A percentile compares a stretch with the other conserved stretches of the same genome.
These are phyloP conservation scores for Colletotrichum kahawae DNA, from an alignment of 2,329 filamentous ascomycete genomes.

Conservation along the genomic window DNA sequence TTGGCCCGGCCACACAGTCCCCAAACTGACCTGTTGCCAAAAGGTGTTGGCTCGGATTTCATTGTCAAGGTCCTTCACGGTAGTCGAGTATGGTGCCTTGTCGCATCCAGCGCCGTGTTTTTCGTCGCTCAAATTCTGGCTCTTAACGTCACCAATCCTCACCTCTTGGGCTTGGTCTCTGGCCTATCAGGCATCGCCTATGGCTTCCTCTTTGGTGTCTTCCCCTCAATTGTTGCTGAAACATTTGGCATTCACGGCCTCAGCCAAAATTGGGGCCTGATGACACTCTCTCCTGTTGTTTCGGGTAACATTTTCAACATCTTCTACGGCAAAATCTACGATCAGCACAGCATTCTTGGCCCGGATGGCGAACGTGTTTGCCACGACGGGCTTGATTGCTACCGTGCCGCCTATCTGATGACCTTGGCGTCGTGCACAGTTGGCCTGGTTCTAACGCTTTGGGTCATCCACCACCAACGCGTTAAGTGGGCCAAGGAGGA, in stretches of 20 bases:
- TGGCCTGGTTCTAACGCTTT: slow-evolving; percentile 73
- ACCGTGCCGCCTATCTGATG: slow-evolving; percentile 78
- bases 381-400: slow-evolving; percentile 79
- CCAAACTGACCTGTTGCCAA: not conserved
- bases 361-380: slow-evolving; percentile 76
- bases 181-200: slow-evolving; percentile 87
- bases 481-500: slow-evolving; percentile 38
- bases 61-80: slow-evolving; percentile 81
- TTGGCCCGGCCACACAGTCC: not conserved
- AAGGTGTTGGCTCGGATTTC: slow-evolving; percentile 88
- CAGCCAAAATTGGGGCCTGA: slow-evolving; percentile 94
- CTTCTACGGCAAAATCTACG: slow-evolving; percentile 85
- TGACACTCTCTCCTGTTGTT: slow-evolving; percentile 87
- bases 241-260: slow-evolving; percentile 89
- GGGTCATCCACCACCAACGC: slow-evolving; percentile 69
- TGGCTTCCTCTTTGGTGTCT: slow-evolving; percentile 92
- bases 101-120: slow-evolving; percentile 79
- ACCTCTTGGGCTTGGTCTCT: slow-evolving; percentile 79
- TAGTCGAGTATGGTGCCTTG: slow-evolving; percentile 90
- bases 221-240: slow-evolving; percentile 87
- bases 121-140: slow-evolving; percentile 79
- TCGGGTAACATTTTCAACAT: slow-evolving; percentile 93
- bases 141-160: slow-evolving; percentile 76
- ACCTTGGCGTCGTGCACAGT: slow-evolving; percentile 75
- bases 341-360: slow-evolving; percentile 75